Evolutionary conservation across 345 rosid genomes (phyloP), one percentile per base, ranked within the genome.

Genomic region (Murraya koenigii): DNA sequence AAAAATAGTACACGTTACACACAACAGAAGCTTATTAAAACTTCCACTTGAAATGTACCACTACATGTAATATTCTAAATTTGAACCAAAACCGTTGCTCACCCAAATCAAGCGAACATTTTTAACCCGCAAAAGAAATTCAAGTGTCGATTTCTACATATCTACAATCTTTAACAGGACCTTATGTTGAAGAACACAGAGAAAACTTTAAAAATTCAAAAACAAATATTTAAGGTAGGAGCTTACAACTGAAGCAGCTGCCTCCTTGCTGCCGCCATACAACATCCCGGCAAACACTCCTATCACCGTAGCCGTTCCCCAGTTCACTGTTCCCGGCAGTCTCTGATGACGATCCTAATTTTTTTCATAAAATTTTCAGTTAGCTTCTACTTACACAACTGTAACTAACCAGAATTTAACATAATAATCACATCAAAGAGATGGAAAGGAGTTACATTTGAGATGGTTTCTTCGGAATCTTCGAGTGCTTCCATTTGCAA

Each of bases 241-340:
- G 80, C 96, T 82, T 88, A 96, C 97, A 83, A 88, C 93, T 47
- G 98, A 92, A 75, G 97, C 98, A 81, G 95, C 75, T 69, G 97
- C 99, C 80, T 96, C 99, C 87, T 91, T 92, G 91, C 97, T 90
- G 23, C 98, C 99, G 71, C 97, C 99, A 82, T 92, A 94, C 13
- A 96, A 47, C 93, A 94, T 80, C 79, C 99, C 99, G 13, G 97
- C 96, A 81, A 92, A 94, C 41, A 96, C 85, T 67, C 97, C 98
- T 73, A 96, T 72, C 33, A 94, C 90, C 6, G 98, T 91, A 2
- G 98, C 93, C 15, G 97, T 82, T 72, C 97, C 97, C 98, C 99
- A 92, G 77, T 91, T 88, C 25, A 88, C 97, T 47, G 89, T 90
- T 77, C 95, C 98, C 60, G 92, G 87, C 79, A 88, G 64, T 81